These are phyloP conservation scores for Ceratopteris richardii DNA, from an alignment of 75 land plant species.

Conservation along the genomic window DNA sequence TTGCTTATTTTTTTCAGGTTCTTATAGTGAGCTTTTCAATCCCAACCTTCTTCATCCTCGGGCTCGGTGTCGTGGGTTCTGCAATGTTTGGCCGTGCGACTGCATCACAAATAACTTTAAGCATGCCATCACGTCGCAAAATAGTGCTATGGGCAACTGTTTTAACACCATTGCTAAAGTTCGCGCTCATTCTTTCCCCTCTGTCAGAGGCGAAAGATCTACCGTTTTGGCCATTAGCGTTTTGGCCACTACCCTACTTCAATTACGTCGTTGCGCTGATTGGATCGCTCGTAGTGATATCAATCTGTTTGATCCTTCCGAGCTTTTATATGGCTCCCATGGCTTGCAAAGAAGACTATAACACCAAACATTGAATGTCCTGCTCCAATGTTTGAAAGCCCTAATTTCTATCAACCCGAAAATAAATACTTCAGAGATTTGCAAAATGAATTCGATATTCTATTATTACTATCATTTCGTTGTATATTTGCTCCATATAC, in stretches of 20 bases:
- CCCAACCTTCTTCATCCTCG: background rate
- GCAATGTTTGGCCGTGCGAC: slow-evolving; percentile 14
- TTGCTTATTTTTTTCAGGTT: too few species aligned
- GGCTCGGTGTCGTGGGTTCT: slow-evolving; percentile 15
- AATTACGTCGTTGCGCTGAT: slow-evolving; percentile 52
- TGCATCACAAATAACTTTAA: slow-evolving; percentile 11
- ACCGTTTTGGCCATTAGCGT: slow-evolving; percentile 15
- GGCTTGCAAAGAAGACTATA: too few species aligned
- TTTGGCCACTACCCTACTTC: slow-evolving; percentile 51
- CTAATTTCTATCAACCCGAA: too few species aligned
- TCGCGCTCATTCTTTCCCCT: slow-evolving; percentile 20
- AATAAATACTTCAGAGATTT: too few species aligned
- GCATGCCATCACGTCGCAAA: slow-evolving; percentile 18
- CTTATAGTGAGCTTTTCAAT: slow-evolving; percentile 13
- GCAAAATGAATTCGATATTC: too few species aligned
- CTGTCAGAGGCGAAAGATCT: slow-evolving; percentile 9
- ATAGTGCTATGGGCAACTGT: slow-evolving; percentile 19
- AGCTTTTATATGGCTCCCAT: too few species aligned
- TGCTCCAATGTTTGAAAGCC: too few species aligned
- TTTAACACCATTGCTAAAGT: slow-evolving; percentile 19
- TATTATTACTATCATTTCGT: too few species aligned
- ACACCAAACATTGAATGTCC: too few species aligned
- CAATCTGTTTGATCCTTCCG: slow-evolving; percentile 50
- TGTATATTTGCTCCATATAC: too few species aligned
- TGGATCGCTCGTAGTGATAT: slow-evolving; percentile 51